These are phyloP conservation scores for Fragilaria radians DNA, from an alignment of 108 stramenopile genomes.

Conservation along the genomic window DNA sequence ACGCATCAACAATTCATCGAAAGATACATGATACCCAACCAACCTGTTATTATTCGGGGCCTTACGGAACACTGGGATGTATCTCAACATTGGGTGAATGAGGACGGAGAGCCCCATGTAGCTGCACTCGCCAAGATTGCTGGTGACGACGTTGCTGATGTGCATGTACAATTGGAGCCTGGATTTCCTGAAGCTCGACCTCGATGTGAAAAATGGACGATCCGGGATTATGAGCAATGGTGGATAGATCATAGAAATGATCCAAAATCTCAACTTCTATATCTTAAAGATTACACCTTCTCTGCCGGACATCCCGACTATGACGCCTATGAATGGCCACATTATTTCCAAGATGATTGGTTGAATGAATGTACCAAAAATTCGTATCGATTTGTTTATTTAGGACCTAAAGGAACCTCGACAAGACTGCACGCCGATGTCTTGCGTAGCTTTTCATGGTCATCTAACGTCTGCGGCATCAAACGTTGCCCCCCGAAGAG, in stretches of 20 bases:
- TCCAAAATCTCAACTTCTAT: slow-evolving; percentile 7
- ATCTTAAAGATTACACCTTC: slow-evolving; percentile 48
- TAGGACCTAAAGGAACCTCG: slow-evolving; percentile 44
- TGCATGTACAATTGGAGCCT: neutral
- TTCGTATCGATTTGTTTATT: slow-evolving; percentile 56
- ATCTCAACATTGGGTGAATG: slow-evolving; percentile 7
- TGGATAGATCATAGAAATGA: slow-evolving; percentile 4
- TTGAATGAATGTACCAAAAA: slow-evolving; percentile 31
- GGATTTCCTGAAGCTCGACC: slow-evolving; percentile 11
- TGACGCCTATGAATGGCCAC: slow-evolving; percentile 31
- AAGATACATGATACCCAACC: slow-evolving; percentile 28
- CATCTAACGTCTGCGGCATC: slow-evolving; percentile 43
- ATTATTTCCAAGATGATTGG: slow-evolving; percentile 32
- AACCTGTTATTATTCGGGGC: slow-evolving; percentile 40
- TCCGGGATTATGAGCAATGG: slow-evolving; percentile 11
- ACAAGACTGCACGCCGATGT: slow-evolving; percentile 64
- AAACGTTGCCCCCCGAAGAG: slow-evolving; percentile 35
- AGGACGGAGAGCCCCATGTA: slow-evolving; percentile 3
- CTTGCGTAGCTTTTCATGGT: slow-evolving; percentile 50
- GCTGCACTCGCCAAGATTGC: neutral
- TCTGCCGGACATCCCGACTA: slow-evolving; percentile 11
- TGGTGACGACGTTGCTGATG: slow-evolving; percentile 7
- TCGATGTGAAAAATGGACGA: neutral
- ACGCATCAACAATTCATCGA: slow-evolving; percentile 23
- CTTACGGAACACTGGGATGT: slow-evolving; percentile 12